Evolutionary conservation across 768 basidiomycete species (phyloP).

Genomic region (Collybia sordida): DNA sequence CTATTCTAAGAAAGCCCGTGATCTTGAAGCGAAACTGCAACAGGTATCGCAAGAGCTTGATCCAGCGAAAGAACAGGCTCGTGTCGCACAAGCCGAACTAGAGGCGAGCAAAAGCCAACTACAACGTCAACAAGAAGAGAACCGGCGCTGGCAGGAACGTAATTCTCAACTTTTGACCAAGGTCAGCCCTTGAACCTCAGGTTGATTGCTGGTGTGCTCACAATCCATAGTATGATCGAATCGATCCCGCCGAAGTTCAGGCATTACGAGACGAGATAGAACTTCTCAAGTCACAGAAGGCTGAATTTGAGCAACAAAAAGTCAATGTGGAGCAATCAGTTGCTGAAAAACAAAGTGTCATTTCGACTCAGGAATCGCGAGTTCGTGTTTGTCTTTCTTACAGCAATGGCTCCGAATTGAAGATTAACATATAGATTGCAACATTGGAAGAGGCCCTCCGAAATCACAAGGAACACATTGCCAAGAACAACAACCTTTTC

Average conservation of each 20-base stretch:
- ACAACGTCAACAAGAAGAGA: constrained; percentile 71
- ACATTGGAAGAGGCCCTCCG: constrained; percentile 43
- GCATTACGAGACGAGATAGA: constrained; percentile 73
- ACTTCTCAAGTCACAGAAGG: constrained; percentile 42
- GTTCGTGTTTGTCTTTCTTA: constrained; percentile 19
- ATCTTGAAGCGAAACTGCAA: constrained; percentile 65
- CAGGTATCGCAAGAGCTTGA: constrained; percentile 62
- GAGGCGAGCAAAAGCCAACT: constrained; percentile 68
- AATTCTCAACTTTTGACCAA: constrained; percentile 80
- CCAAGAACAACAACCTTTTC: constrained; percentile 28
- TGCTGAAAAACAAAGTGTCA: constrained; percentile 27
- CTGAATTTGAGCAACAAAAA: constrained; percentile 27
- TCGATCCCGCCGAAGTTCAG: constrained; percentile 84
- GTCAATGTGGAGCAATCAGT: constrained; percentile 16
- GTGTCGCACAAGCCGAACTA: constrained; percentile 69
- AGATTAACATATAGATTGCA: constrained; percentile 31
- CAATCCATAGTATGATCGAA: constrained; percentile 71
- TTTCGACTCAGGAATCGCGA: constrained; percentile 24
- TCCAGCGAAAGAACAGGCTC: constrained; percentile 72
- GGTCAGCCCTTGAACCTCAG: constrained; percentile 34
- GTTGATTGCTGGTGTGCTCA: constrained; percentile 2
- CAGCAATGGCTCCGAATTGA: background rate
- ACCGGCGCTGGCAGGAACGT: constrained; percentile 80
- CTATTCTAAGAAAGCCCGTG: constrained; percentile 65
- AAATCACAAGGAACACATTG: constrained; percentile 28